Evolutionary conservation across 2,329 filamentous ascomycete genomes (phyloP).

Genomic region (Trichophyton rubrum): DNA sequence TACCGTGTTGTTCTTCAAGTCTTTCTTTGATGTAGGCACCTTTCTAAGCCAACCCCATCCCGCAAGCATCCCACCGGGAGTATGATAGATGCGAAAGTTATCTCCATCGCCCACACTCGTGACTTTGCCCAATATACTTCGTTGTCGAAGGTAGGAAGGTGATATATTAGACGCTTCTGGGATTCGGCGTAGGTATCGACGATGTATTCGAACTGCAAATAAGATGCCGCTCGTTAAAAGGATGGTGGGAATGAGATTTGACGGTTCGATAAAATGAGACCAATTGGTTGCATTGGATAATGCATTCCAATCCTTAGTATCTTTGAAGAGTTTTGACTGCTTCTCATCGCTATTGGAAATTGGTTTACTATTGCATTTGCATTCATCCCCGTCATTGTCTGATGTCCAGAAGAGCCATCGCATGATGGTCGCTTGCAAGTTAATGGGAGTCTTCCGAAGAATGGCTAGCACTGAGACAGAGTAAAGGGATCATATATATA

Average conservation of each 20-base stretch:
- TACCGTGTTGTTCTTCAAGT: conserved; percentile 67
- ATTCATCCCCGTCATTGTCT: neutral
- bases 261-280: conserved; percentile 26
- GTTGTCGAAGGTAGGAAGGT: conserved; percentile 58
- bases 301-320: conserved; percentile 27
- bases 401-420: conserved; percentile 39
- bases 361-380: neutral
- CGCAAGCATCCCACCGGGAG: conserved; percentile 70
- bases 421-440: conserved; percentile 24
- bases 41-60: conserved; percentile 89
- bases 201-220: conserved; percentile 24
- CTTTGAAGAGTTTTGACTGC: conserved; percentile 10
- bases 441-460: neutral
- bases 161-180: conserved; percentile 64
- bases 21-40: conserved; percentile 55
- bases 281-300: conserved; percentile 33
- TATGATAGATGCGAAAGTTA: conserved; percentile 89
- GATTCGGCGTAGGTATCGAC: conserved; percentile 64
- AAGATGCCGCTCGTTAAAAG: conserved; percentile 30
- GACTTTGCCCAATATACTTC: conserved; percentile 71
- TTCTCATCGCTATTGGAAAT: neutral
- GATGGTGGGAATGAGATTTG: conserved; percentile 27
- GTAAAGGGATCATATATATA: neutral
- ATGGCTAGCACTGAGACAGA: neutral
- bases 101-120: conserved; percentile 95